These are phyloP conservation scores for Samsoniella hepiali DNA, from an alignment of 2,329 filamentous ascomycete species.

Conservation along the genomic window DNA sequence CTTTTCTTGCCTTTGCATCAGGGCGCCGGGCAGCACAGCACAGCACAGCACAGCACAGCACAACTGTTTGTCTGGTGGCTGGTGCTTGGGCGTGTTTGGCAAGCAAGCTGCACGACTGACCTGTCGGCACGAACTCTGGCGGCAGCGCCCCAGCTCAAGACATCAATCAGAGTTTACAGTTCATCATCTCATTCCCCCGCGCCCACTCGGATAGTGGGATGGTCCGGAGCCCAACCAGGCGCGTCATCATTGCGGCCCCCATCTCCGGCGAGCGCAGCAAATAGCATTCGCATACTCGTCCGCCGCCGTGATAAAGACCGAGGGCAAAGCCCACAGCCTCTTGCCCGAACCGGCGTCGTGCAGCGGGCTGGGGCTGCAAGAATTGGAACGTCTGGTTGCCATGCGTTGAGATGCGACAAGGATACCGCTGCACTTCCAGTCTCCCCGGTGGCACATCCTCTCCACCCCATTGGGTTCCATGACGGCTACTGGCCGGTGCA, in stretches of 20 bases:
- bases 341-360: constrained; percentile 14
- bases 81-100: constrained; percentile 14
- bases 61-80: constrained; percentile 10
- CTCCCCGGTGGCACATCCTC: constrained; percentile 19
- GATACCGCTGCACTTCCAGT: constrained; percentile 14
- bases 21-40: neutral
- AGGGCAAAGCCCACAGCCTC: constrained; percentile 2
- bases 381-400: constrained; percentile 7
- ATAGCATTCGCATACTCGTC: neutral
- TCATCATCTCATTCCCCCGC: neutral
- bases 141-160: neutral
- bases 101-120: constrained; percentile 14
- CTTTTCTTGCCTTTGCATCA: neutral
- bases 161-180: neutral
- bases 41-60: neutral
- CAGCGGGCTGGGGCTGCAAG: constrained; percentile 1
- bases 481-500: constrained; percentile 5
- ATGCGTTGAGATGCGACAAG: constrained; percentile 16
- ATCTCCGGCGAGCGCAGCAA: constrained; percentile 5
- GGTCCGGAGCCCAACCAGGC: neutral
- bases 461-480: constrained; percentile 8
- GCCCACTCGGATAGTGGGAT: neutral
- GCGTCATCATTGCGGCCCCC: neutral
- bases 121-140: neutral
- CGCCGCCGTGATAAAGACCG: constrained; percentile 1